Evolutionary conservation across 2,329 filamentous ascomycete species (phyloP).

Genomic region (Aspergillus sp.): DNA sequence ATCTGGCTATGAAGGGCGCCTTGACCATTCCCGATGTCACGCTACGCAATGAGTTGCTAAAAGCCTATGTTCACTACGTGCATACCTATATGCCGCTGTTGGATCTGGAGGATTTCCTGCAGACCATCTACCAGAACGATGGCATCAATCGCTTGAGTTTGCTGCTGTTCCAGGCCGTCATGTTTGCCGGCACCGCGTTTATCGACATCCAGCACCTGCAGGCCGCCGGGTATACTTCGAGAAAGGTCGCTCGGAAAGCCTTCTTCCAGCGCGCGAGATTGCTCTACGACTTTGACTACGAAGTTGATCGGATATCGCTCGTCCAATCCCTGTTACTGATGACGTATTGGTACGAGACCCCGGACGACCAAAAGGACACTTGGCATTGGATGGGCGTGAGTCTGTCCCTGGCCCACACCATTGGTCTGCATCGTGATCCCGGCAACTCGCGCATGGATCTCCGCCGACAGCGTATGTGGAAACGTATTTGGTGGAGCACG

Average conservation of each 20-base stretch:
- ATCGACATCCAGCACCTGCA: slow-evolving; percentile 70
- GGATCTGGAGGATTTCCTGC: slow-evolving; percentile 55
- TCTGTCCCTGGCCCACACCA: slow-evolving; percentile 85
- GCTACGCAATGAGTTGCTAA: slow-evolving; percentile 72
- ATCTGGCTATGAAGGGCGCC: slow-evolving; percentile 76
- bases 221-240: slow-evolving; percentile 65
- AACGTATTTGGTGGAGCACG: slow-evolving; percentile 95
- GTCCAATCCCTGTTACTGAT: slow-evolving; percentile 84
- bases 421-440: slow-evolving; percentile 83
- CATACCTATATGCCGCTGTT: slow-evolving; percentile 90
- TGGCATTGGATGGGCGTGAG: slow-evolving; percentile 99
- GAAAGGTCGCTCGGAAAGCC: slow-evolving; percentile 74
- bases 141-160: slow-evolving; percentile 67
- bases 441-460: slow-evolving; percentile 65
- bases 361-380: slow-evolving; percentile 93
- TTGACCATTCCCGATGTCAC: slow-evolving; percentile 62
- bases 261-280: slow-evolving; percentile 87
- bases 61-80: slow-evolving; percentile 78
- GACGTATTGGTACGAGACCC: slow-evolving; percentile 97
- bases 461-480: slow-evolving; percentile 75
- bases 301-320: slow-evolving; percentile 77
- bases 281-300: slow-evolving; percentile 92
- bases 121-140: slow-evolving; percentile 55
- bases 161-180: slow-evolving; percentile 84
- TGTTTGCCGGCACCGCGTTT: slow-evolving; percentile 87